phyloP scores from a whole-genome alignment of 805 yeast genomes.

The Pichia rugopelliculosa region DNA sequence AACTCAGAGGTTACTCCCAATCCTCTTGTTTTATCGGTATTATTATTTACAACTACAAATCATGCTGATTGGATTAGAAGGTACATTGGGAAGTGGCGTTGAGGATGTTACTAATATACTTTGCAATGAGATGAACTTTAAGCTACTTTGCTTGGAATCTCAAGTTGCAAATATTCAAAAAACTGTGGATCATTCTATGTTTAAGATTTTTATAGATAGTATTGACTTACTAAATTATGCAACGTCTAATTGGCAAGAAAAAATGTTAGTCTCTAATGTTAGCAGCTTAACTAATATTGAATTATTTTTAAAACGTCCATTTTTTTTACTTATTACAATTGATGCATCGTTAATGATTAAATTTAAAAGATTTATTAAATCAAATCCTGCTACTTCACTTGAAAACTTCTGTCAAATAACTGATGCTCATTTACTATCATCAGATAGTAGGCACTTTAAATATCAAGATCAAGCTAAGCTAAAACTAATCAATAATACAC shows the following conservation, averaged over 20 bases:
- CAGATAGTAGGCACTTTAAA: slow-evolving; percentile 30
- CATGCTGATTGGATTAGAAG: slow-evolving; percentile 73
- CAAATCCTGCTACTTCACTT: slow-evolving; percentile 1
- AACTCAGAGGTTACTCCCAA: too few relatives aligned
- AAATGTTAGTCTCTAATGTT: slow-evolving; percentile 52
- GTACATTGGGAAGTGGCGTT: slow-evolving; percentile 60
- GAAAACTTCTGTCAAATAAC: slow-evolving; percentile 12
- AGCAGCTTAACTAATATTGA: slow-evolving; percentile 36
- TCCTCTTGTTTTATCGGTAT: too few relatives aligned
- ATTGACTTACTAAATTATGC: slow-evolving; percentile 49
- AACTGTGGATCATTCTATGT: neutral
- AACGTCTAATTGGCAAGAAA: slow-evolving; percentile 57
- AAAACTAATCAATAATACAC: slow-evolving; percentile 47
- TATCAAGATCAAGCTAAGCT: slow-evolving; percentile 41
- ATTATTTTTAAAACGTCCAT: slow-evolving; percentile 61
- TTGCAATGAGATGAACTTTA: slow-evolving; percentile 42
- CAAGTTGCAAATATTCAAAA: neutral
- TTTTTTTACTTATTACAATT: slow-evolving; percentile 69
- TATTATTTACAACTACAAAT: too few relatives aligned
- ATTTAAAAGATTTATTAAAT: slow-evolving; percentile 26
- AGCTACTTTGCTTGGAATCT: slow-evolving; percentile 20
- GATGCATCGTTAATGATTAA: slow-evolving; percentile 63
- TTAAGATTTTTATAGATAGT: slow-evolving; percentile 17
- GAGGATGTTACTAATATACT: slow-evolving; percentile 53
- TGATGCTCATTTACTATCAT: slow-evolving; percentile 12